Evolutionary conservation across 139 green algal genomes (phyloP), one percentile per base, ranked within the genome.

Genomic region (Diplosphaera chodatii): DNA sequence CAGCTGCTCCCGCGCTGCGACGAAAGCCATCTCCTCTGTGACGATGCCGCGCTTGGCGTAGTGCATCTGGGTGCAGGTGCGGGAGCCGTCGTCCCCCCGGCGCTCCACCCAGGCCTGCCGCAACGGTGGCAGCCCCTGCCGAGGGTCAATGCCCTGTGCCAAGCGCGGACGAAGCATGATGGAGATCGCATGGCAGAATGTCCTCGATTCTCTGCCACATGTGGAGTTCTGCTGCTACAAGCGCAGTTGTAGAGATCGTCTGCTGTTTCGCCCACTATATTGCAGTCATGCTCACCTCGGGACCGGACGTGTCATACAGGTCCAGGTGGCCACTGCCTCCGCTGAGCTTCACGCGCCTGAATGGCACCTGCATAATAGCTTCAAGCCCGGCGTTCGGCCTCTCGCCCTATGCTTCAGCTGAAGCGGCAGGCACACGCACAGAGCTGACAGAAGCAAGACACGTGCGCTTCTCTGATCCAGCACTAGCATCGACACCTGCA

Each of bases 21-120:
- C 87, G 69, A 88, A 98, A 2, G 87, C 86, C 92, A 98, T 98
- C 86, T 98, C 94, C 82, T 96, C 87, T 0, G 90, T 98, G 32
- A 98, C 81, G 0, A 94, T 74, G 10, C 93, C 91, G 75, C 91
- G 73, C 70, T 82, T 85, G 18, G 91, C 91, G 68, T 95, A 96
- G 80, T 91, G 72, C 86, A 90, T 90, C 82, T 96, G 90, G 15
- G 86, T 93, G 67, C 33, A 76, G 25, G 62, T 32, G 8, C 4
- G 4, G 33, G 69, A 55, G 21, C 80, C 78, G 1, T 74, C 81
- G 73, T 88, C 86, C 0, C 82, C 86, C 0, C 81, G 75, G 21
- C 75, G 81, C 64, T 92, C 83, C 13, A 98, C 76, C 93, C 93
- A 98, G 0, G 73, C 34, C 4, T 74, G 66, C 2, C 93, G 84